Conservation (phyloP, 2,329 filamentous ascomycete genomes). For the Phaeosphaeriaceae sp. region DNA sequence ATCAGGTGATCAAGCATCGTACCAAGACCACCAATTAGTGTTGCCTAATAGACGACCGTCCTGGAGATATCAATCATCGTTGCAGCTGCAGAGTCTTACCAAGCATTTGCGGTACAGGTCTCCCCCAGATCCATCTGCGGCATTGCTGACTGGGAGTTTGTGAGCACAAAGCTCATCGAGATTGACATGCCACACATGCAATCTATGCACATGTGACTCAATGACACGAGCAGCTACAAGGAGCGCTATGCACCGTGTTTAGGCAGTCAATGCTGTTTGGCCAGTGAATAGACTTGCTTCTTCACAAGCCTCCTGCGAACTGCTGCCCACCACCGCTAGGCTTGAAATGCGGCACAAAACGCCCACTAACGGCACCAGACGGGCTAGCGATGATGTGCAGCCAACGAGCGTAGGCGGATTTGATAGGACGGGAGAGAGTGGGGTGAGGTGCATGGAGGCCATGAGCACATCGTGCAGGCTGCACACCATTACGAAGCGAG, state of each 20-base stretch:
- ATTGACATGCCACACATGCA: background rate
- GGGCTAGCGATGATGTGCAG: conserved; percentile 6
- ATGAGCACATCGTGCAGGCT: conserved; percentile 37
- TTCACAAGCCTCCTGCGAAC: background rate
- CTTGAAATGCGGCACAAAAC: background rate
- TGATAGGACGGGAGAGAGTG: conserved; percentile 16
- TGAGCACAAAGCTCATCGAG: background rate
- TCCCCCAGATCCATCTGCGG: background rate
- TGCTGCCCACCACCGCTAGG: background rate
- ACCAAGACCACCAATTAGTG: background rate
- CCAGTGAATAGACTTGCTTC: conserved; percentile 2
- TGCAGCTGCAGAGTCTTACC: conserved; percentile 1
- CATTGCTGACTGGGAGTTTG: background rate
- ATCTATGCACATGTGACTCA: background rate
- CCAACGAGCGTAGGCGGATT: conserved; percentile 16
- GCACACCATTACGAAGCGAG: conserved; percentile 22
- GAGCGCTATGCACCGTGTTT: background rate
- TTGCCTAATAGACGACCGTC: too few relatives aligned
- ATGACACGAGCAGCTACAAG: background rate
- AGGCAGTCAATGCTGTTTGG: background rate
- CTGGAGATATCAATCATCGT: background rate
- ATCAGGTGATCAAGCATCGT: background rate
- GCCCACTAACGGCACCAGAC: conserved; percentile 13
- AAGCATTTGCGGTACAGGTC: background rate
- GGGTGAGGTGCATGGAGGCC: conserved; percentile 21